A percentile compares a stretch with the other conserved stretches of the same genome.
phyloP scores from a whole-genome alignment of 2,329 filamentous ascomycete species.

The Neophaeococcomyces mojaviensis region DNA sequence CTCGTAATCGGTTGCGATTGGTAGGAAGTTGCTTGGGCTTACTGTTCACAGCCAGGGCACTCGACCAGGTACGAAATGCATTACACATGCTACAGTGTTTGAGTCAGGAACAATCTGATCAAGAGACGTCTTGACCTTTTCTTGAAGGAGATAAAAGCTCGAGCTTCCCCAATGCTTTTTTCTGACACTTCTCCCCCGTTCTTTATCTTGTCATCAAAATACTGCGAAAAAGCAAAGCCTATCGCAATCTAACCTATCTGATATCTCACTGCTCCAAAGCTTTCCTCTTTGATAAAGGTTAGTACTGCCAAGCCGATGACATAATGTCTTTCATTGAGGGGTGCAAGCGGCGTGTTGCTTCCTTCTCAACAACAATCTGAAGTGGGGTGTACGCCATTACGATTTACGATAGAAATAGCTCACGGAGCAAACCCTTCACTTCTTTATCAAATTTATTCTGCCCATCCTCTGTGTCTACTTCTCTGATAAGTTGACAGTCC shows the following conservation, averaged over 20 bases:
- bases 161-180: background rate
- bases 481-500: too few species aligned
- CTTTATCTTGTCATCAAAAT: background rate
- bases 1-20: background rate
- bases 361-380: too few species aligned
- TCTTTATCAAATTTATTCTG: too few species aligned
- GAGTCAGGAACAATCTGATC: background rate
- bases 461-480: too few species aligned
- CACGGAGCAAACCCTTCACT: too few species aligned
- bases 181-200: background rate
- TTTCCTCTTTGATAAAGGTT: background rate
- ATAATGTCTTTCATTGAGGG: background rate
- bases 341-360: too few species aligned
- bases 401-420: too few species aligned
- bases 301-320: conserved; percentile 1
- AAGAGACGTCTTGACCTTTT: background rate
- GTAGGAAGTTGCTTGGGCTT: background rate
- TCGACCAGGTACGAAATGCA: background rate
- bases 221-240: background rate
- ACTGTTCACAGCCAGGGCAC: background rate
- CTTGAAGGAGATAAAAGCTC: background rate
- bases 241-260: too few species aligned
- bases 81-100: background rate
- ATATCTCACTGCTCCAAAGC: too few species aligned
- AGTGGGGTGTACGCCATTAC: too few species aligned